Base-by-base conservation (phyloP, 495 filamentous ascomycete genomes). In the Pseudevernia furfuracea region DNA sequence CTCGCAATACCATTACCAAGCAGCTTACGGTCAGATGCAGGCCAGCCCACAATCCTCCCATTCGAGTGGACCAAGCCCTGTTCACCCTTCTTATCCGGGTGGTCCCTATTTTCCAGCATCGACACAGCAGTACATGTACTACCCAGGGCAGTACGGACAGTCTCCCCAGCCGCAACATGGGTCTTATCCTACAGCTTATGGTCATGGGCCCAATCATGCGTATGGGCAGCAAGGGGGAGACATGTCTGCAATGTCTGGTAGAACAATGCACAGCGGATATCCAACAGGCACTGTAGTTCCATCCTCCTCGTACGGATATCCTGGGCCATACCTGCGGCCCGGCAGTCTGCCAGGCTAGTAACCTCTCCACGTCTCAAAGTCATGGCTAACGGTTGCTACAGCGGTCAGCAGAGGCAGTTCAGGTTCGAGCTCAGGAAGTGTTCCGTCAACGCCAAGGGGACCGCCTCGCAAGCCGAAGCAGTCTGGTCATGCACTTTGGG, bases 401-500 rank as follows among this genome's bases (percentile, higher is more conserved):
- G 61, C 59, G 17, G 58, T 49, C 60, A 59, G 68, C 32, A 65
- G 36, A 60, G 64, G 39, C 68, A 70, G 48, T 56, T 61, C 69
- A 38, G 49, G 55, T 10, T 68, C 72, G 41, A 68, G 62, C 48
- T 61, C 69, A 15, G 64, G 67, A 10, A 62, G 66, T 37, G 67
- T 71, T 58, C 73, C 76, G 19, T 76, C 78, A 43, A 80, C 89
- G 37, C 89, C 90, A 57, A 84, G 91, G 68, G 92, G 92, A n/a
- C 91, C 93, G 19, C 90, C 92, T 17, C 81, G 92, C 68, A 97
- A 96, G 69, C 93, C 93, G 34, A 91, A 90, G 71, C 92, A 97
- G 75, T 89, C 88, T 11, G 94, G 94, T 4, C 89, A 96, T 74
- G 93, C 94, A 6, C 84, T 98, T 32, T 98, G 94, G 94, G 91